Evolutionary conservation across 129 eudicot species (phyloP).

Genomic region (Artemisia argyi): DNA sequence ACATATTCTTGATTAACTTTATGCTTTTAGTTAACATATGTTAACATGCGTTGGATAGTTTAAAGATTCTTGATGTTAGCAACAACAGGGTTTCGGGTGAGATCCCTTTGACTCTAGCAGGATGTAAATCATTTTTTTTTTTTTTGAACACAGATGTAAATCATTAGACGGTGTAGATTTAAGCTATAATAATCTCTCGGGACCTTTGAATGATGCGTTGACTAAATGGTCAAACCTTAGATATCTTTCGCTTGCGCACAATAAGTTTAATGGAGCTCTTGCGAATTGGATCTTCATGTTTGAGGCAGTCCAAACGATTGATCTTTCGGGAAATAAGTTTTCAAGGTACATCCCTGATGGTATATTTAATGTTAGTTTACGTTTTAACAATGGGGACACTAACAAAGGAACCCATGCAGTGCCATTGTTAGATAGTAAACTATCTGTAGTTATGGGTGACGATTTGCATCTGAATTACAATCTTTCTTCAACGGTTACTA

Average conservation of each 20-base stretch:
- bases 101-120: constrained; percentile 92
- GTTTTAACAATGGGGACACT: constrained; percentile 48
- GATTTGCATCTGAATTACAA: constrained; percentile 64
- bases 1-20: no score
- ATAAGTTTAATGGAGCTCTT: constrained; percentile 68
- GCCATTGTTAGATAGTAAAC: constrained; percentile 46
- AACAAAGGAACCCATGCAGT: constrained; percentile 21
- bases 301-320: constrained; percentile 55
- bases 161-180: constrained; percentile 91
- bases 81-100: constrained; percentile 87
- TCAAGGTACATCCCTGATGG: constrained; percentile 82
- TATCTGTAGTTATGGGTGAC: constrained; percentile 53
- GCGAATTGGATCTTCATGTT: constrained; percentile 86
- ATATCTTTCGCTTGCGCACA: constrained; percentile 80
- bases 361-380: constrained; percentile 62
- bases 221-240: constrained; percentile 90
- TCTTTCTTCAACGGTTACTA: constrained; percentile 51
- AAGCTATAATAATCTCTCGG: constrained; percentile 87
- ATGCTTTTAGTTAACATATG: no score
- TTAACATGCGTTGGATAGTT: constrained; percentile 76
- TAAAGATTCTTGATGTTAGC: constrained; percentile 86
- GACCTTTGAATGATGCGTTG: constrained; percentile 75
- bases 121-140: no score
- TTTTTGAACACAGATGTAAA: no score
- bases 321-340: constrained; percentile 73